phyloP scores from a whole-genome alignment of 805 yeast genomes.

The Scheffersomyces coipomensis region DNA sequence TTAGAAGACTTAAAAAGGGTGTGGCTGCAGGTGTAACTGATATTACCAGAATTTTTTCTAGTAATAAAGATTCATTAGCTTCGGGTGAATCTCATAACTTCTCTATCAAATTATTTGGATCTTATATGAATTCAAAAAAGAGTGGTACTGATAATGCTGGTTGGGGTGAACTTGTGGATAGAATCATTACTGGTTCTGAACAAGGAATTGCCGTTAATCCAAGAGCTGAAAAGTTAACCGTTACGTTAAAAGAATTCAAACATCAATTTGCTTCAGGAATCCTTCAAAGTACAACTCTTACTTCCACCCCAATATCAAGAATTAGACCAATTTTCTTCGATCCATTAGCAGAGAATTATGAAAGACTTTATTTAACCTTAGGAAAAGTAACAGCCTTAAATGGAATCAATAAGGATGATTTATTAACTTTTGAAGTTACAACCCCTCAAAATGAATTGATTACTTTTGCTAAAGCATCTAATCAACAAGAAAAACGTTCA shows the following conservation, averaged over 20 bases:
- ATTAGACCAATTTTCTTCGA: conserved; percentile 66
- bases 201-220: conserved; percentile 81
- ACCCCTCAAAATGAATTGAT: conserved; percentile 50
- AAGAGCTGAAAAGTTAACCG: conserved; percentile 67
- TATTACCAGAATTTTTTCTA: conserved; percentile 73
- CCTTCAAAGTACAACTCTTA: neutral
- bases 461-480: conserved; percentile 65
- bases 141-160: conserved; percentile 46
- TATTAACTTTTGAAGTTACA: conserved; percentile 53
- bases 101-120: conserved; percentile 68
- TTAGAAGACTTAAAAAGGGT: conserved; percentile 63
- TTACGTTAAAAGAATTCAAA: conserved; percentile 73
- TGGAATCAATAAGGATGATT: conserved; percentile 31
- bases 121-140: conserved; percentile 47
- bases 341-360: conserved; percentile 58
- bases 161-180: conserved; percentile 84
- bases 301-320: conserved; percentile 53
- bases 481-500: conserved; percentile 45
- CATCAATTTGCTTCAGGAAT: conserved; percentile 32
- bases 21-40: conserved; percentile 88
- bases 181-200: conserved; percentile 72
- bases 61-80: conserved; percentile 56
- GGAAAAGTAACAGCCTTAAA: conserved; percentile 46
- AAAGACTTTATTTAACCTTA: conserved; percentile 57
- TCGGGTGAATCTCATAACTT: conserved; percentile 71